Conservation (phyloP, 2,329 filamentous ascomycete species). For the Chaetomiaceae sp. region DNA sequence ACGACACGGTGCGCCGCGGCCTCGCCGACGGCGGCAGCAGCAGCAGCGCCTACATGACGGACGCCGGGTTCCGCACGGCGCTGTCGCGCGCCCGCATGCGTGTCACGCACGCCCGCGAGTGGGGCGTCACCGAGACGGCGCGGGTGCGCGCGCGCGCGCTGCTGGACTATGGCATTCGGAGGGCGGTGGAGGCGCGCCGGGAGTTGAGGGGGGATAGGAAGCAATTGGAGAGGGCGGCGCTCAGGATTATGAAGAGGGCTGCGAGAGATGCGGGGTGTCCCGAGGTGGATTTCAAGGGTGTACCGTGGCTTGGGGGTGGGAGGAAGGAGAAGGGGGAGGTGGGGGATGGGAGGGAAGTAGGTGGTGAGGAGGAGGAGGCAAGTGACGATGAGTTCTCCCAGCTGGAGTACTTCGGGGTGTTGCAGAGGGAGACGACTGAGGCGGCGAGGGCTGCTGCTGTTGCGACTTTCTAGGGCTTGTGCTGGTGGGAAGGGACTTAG, state of each 20-base stretch:
- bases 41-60: conserved; percentile 21
- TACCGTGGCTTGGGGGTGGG: conserved; percentile 18
- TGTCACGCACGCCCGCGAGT: conserved; percentile 9
- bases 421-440: conserved; percentile 3
- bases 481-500: no score
- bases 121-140: conserved; percentile 9
- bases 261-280: conserved; percentile 24
- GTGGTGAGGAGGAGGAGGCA: background rate
- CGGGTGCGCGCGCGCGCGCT: conserved; percentile 13
- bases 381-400: background rate
- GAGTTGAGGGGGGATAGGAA: conserved; percentile 17
- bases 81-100: conserved; percentile 22
- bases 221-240: conserved; percentile 20
- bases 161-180: conserved; percentile 23
- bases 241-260: conserved; percentile 29
- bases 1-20: conserved; percentile 18
- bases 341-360: background rate
- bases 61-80: conserved; percentile 16
- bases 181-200: conserved; percentile 18
- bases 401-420: background rate
- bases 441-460: background rate
- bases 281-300: conserved; percentile 21
- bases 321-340: background rate
- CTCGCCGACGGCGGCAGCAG: no score
- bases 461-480: conserved; percentile 4